Evolutionary conservation across 768 basidiomycete species (phyloP), one percentile per base, ranked within the genome.

Genomic region (Dendrothele bispora): DNA sequence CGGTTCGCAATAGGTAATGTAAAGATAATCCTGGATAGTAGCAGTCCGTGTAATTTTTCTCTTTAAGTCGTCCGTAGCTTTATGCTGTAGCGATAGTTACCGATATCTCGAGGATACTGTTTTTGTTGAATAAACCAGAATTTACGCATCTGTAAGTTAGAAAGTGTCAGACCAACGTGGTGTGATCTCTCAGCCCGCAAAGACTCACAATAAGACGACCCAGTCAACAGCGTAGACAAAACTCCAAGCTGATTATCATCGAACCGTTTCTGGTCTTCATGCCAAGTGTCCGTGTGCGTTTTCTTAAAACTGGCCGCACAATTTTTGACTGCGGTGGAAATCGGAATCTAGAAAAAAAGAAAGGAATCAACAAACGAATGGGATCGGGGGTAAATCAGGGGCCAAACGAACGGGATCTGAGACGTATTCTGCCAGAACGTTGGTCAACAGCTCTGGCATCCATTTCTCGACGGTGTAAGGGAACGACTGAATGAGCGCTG

Each of bases 401-500:
- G n/a, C n/a, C n/a, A n/a, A n/a, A n/a, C n/a, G n/a, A n/a, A n/a
- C 84, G 11, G 93, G 94, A 60, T 94, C 91, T 51, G 93, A 89
- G 2, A 87, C 85, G 62, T 92, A 88, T 56, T 89, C 86, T 8
- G 84, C 85, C 46, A 94, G 72, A 17, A 89, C 78, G 50, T 79
- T 84, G 30, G 88, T 86, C 52, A 95, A 69, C 36, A 97, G 75
- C 39, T 84, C 82, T 1, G 94, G 91, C 80, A 95, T 85, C 88
- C 94, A 98, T 53, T 84, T 83, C 59, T 95, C 95, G 12, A 98
- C 87, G 2, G 93, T 94, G 67, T 97, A 97, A 0, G 95, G 95
- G 63, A 89, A 95, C 48, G 93, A 95, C 57, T 95, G 91, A 27
- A 98, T 82, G 26, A 98, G 72, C 5, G 95, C 91, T 54, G 91